Base-by-base conservation (phyloP, 2,329 filamentous ascomycete species). In the Arthrobotrys entomopaga region DNA sequence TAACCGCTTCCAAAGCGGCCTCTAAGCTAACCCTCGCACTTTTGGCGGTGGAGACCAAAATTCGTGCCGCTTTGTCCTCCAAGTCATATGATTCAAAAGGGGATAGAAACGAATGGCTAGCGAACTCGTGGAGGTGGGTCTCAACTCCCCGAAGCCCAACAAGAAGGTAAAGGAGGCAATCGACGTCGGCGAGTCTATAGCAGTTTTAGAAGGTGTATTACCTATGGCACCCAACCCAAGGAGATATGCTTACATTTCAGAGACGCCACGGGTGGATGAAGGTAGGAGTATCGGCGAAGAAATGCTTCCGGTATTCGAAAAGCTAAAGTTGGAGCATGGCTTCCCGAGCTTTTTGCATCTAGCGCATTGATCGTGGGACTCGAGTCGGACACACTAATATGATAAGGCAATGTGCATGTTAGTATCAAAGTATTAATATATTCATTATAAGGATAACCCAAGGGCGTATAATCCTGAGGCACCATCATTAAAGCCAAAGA, bases 141-240 rank as follows among this genome's bases (percentile, higher is more conserved):
- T 20, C n/a, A 2, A 42, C 29, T 16, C 10, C 6, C 7, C 11
- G 6, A 8, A 42, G n/a, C 7, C 29, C 29, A 40, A 6, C 8
- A 7, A 15, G 52, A 38, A 56, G 52, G 19, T 40, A 56, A 0
- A 56, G 13, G 3, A 56, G 29, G 26, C 52, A 56, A 19, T 56
- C 52, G 22, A 56, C n/a, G 38, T 56, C 52, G 29, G 7, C 22
- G 7, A 56, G 15, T 2, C 52, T 56, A 40, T 40, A 20, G 3
- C 6, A 10, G 2, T 15, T 13, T 56, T 22, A 42, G 29, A n/a
- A 40, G n/a, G n/a, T n/a, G n/a, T n/a, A n/a, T n/a, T n/a, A n/a
- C n/a, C n/a, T n/a, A n/a, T n/a, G n/a, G n/a, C n/a, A n/a, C n/a
- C 3, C 7, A 40, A 42, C 5, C 15, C 40, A 46, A 19, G 3